Conservation (phyloP, 306 rosid species). For the Potentilla sterilis region DNA sequence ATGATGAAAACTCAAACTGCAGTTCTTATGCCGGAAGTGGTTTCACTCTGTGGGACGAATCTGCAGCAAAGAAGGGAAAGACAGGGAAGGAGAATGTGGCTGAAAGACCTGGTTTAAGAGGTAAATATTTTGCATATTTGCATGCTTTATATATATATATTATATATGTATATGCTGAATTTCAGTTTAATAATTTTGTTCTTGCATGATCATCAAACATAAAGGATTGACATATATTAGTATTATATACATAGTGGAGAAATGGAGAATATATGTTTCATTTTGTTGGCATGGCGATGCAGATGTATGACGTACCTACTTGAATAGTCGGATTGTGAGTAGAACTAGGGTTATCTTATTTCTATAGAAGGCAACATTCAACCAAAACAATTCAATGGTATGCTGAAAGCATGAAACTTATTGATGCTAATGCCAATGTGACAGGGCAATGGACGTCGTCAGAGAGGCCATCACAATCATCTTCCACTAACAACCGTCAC, state of each 20-base stretch:
- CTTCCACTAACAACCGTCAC: slow-evolving; percentile 60
- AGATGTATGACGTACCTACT: neutral
- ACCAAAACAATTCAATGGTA: neutral
- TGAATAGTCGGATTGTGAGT: neutral
- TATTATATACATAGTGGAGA: neutral
- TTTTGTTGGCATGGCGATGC: neutral
- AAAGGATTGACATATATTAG: neutral
- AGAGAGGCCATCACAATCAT: slow-evolving; percentile 73
- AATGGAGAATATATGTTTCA: neutral
- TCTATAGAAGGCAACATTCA: neutral
- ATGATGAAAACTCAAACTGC: slow-evolving; percentile 80
- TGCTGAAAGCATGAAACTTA: slow-evolving; percentile 9
- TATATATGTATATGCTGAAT: neutral
- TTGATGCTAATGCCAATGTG: slow-evolving; percentile 1
- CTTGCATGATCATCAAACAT: neutral
- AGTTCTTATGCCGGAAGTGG: slow-evolving; percentile 84
- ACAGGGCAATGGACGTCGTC: slow-evolving; percentile 62
- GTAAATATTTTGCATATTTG: slow-evolving; percentile 32
- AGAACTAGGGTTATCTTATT: neutral
- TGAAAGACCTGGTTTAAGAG: slow-evolving; percentile 47
- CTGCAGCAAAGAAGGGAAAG: slow-evolving; percentile 74
- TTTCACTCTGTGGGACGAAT: slow-evolving; percentile 90
- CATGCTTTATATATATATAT: neutral
- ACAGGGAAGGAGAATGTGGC: slow-evolving; percentile 84
- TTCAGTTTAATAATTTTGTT: neutral